These are phyloP conservation scores for Coniochaeta prunicola DNA, from an alignment of 2,329 filamentous ascomycete genomes.

Conservation along the genomic window DNA sequence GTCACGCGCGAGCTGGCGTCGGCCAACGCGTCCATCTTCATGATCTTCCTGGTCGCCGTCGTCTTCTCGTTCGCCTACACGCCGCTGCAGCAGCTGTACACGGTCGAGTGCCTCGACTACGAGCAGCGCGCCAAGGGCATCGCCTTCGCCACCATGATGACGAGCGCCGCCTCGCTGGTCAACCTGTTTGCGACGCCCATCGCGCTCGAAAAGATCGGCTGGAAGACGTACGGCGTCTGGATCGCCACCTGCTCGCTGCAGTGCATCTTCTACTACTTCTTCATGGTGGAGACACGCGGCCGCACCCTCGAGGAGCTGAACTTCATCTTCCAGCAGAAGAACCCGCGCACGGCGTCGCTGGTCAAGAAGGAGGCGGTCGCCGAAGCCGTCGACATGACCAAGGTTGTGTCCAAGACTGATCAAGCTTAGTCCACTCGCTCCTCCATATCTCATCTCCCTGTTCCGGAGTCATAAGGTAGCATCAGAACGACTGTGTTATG, in stretches of 20 bases:
- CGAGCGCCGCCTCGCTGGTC: slow-evolving; percentile 38
- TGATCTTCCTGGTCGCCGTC: slow-evolving; percentile 42
- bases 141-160: slow-evolving; percentile 35
- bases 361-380: background rate
- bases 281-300: background rate
- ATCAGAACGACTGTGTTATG: no score
- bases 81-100: slow-evolving; percentile 39
- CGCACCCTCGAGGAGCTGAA: background rate
- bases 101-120: slow-evolving; percentile 39
- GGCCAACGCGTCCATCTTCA: slow-evolving; percentile 34
- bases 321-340: background rate
- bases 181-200: slow-evolving; percentile 40
- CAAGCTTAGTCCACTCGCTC: no score
- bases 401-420: no score
- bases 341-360: background rate
- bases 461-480: no score
- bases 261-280: background rate
- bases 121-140: slow-evolving; percentile 40
- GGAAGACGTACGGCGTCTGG: slow-evolving; percentile 14
- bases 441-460: no score
- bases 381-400: background rate
- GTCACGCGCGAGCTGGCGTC: slow-evolving; percentile 25
- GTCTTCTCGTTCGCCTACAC: slow-evolving; percentile 43
- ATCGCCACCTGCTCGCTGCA: background rate
- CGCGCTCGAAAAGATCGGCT: slow-evolving; percentile 33